A percentile compares a stretch with the other conserved stretches of the same genome.
Evolutionary conservation across 768 basidiomycete genomes (phyloP).

Genomic region (Mycena belliarum): DNA sequence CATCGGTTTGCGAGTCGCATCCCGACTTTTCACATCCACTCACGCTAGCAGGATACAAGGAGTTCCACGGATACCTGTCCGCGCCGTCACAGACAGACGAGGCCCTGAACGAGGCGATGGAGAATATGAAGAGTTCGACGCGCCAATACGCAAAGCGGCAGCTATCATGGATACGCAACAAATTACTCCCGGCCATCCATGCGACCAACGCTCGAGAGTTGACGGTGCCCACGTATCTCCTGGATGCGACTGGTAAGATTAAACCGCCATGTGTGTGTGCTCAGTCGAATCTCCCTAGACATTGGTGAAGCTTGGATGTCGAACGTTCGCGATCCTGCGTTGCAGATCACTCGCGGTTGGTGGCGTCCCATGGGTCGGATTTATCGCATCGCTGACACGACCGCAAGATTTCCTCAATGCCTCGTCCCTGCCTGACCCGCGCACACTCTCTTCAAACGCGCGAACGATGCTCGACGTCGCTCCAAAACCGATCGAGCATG

Average conservation of each 20-base stretch:
- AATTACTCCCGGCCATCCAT: slow-evolving; percentile 73
- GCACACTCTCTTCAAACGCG: slow-evolving; percentile 55
- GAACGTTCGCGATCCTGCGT: slow-evolving; percentile 54
- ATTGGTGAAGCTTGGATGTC: slow-evolving; percentile 58
- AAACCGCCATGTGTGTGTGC: too few species aligned
- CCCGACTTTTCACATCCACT: not conserved
- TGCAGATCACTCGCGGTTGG: slow-evolving; percentile 50
- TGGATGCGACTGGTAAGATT: slow-evolving; percentile 67
- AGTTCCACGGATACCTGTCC: slow-evolving; percentile 74
- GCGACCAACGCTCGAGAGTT: slow-evolving; percentile 43
- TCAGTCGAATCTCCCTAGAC: slow-evolving; percentile 32
- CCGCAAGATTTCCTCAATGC: slow-evolving; percentile 58
- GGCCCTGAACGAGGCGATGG: slow-evolving; percentile 57
- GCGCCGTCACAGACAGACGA: slow-evolving; percentile 39
- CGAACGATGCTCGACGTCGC: slow-evolving; percentile 49
- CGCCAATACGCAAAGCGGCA: slow-evolving; percentile 91
- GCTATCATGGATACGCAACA: slow-evolving; percentile 89
- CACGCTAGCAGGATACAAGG: slow-evolving; percentile 75
- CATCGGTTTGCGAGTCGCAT: slow-evolving; percentile 59
- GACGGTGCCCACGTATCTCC: slow-evolving; percentile 46
- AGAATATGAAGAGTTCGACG: slow-evolving; percentile 84
- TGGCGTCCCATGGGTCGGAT: not conserved
- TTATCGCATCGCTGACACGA: not conserved
- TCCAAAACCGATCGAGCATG: slow-evolving; percentile 49
- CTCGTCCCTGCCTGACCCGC: slow-evolving; percentile 55